Evolutionary conservation across 106 monocot genomes (phyloP).

Genomic region (Dendrobium huoshanense): DNA sequence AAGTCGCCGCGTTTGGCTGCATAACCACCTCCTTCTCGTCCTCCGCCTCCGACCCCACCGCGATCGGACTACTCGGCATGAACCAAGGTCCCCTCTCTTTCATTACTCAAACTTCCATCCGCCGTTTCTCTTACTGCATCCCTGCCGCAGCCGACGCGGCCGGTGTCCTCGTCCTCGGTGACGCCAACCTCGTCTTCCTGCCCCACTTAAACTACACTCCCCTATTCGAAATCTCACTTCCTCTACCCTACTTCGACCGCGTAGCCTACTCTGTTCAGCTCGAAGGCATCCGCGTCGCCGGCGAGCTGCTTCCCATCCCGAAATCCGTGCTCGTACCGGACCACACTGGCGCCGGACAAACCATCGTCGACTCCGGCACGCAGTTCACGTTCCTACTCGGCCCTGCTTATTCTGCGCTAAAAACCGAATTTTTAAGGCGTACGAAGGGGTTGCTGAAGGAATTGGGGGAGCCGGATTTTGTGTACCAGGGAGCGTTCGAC

Average conservation of each 20-base stretch:
- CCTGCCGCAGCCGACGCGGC: constrained; percentile 54
- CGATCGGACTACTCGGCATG: constrained; percentile 80
- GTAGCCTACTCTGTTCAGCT: constrained; percentile 90
- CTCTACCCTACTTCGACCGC: constrained; percentile 93
- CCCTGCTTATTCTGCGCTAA: constrained; percentile 53
- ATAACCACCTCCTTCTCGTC: constrained; percentile 40
- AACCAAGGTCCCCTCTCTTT: constrained; percentile 79
- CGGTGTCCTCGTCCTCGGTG: constrained; percentile 54
- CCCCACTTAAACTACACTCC: constrained; percentile 82
- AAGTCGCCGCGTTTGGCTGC: constrained; percentile 61
- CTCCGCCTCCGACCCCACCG: constrained; percentile 14
- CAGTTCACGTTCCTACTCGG: constrained; percentile 92
- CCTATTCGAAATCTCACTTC: constrained; percentile 42
- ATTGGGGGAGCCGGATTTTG: constrained; percentile 65
- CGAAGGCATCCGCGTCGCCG: constrained; percentile 63
- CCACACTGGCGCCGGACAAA: constrained; percentile 95
- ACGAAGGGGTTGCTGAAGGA: constrained; percentile 31
- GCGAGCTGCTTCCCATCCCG: constrained; percentile 49
- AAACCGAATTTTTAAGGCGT: constrained; percentile 54
- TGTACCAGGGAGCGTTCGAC: constrained; percentile 88
- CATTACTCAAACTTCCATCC: constrained; percentile 56
- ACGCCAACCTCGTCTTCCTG: constrained; percentile 23
- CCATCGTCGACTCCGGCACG: constrained; percentile 91
- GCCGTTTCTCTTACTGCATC: constrained; percentile 85
- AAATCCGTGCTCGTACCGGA: constrained; percentile 71